Evolutionary conservation across 306 rosid species (phyloP).

Genomic region (Vigna nakashimae): DNA sequence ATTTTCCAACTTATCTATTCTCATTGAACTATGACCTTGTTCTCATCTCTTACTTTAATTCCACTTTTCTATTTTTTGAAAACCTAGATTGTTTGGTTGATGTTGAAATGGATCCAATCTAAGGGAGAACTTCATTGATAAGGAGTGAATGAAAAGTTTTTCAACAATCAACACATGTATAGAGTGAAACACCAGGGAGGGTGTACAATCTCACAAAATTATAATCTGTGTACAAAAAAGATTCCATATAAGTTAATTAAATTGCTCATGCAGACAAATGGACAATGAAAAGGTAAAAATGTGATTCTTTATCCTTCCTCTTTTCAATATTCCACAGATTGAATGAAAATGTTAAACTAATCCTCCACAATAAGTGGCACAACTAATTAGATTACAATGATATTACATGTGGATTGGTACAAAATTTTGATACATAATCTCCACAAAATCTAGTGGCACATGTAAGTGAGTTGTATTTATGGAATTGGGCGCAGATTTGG

Average conservation of each 20-base stretch:
- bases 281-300: neutral
- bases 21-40: no score
- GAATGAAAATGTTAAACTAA: neutral
- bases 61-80: no score
- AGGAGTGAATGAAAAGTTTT: no score
- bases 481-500: neutral
- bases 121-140: no score
- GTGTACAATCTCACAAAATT: no score
- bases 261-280: neutral
- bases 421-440: neutral
- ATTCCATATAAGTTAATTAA: neutral
- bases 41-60: no score
- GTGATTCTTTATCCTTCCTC: neutral
- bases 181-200: no score
- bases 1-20: no score
- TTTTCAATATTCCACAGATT: neutral
- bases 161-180: no score
- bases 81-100: no score
- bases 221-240: no score
- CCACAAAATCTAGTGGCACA: neutral
- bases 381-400: neutral
- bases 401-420: conserved; percentile 3
- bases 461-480: neutral
- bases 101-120: no score
- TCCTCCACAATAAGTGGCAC: neutral